Evolutionary conservation across 2,329 filamentous ascomycete species (phyloP).

Genomic region (Didymella sp.): DNA sequence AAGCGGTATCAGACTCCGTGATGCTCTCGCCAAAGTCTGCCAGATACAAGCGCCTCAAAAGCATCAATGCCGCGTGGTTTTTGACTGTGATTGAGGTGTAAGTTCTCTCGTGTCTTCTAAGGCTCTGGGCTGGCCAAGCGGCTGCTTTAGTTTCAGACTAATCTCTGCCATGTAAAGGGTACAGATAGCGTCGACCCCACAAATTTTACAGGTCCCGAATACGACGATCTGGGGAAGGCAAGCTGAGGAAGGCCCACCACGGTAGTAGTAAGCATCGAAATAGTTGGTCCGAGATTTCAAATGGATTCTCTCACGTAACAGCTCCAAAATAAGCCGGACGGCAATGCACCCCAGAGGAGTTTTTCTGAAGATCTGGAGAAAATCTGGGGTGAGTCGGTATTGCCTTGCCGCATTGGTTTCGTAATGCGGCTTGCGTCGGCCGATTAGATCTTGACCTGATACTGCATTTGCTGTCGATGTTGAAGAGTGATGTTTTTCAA

Average conservation of each 20-base stretch:
- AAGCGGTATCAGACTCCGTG: not conserved
- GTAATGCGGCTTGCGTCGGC: conserved; percentile 15
- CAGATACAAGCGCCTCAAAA: conserved; percentile 2
- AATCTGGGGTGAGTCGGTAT: conserved; percentile 11
- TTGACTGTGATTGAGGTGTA: not conserved
- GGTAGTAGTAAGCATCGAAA: not conserved
- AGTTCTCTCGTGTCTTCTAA: not conserved
- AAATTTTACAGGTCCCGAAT: not conserved
- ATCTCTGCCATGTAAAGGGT: conserved; percentile 8
- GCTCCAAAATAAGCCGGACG: conserved; percentile 22
- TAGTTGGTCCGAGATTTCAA: not conserved
- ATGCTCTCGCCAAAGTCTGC: conserved; percentile 2
- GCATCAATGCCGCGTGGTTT: not conserved
- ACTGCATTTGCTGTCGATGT: not conserved
- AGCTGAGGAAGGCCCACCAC: not conserved
- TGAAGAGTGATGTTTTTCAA: not conserved
- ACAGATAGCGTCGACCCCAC: not conserved
- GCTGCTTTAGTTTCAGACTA: not conserved
- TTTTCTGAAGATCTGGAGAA: conserved; percentile 7
- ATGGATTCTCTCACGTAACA: conserved; percentile 19
- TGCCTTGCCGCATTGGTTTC: conserved; percentile 1
- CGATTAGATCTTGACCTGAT: not conserved
- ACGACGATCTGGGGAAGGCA: not conserved
- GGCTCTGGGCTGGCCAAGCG: not conserved
- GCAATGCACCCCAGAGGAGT: conserved; percentile 13